Evolutionary conservation across 2,329 filamentous ascomycete genomes (phyloP), one percentile per base, ranked within the genome.

Genomic region (Aphanocladium album): DNA sequence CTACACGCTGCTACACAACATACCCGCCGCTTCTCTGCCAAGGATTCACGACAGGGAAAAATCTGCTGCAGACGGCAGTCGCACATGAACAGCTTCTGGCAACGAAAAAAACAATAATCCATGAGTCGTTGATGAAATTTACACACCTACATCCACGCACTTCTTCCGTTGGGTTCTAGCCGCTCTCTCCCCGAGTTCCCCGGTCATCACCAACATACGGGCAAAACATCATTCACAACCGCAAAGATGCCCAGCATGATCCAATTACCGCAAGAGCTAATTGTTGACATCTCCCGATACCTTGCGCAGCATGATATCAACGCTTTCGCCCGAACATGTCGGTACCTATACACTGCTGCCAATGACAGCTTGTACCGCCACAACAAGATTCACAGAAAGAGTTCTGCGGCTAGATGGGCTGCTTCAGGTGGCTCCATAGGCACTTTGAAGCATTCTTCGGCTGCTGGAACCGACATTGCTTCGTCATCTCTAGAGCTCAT

Each of bases 391-490:
- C 25, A 50, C 6, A 25, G 52, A 12, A 33, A 23, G 2, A 35
- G 59, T 16, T 60, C 59, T 9, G 59, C 59, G 14, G 45, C 52
- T 2, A 50, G 23, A 43, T 60, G 59, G 59, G 59, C 52, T 30
- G 52, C 59, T 23, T 43, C 37, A 33, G 33, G 11, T 16, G 59
- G 59, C 1, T 19, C 17, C 2, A 43, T 55, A 4, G 43, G 27
- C 6, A 56, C 59, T 21, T n/a, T 60, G n/a, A 41, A 56, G 16
- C 51, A 50, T 8, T 55, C 19, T 5, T 17, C 9, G 5, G 25
- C 52, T 11, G 35, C 35, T 6, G 59, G 59, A 3, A 19, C 12
- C 3, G 19, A 51, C 11, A 46, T 60, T 19, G 7, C 17, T 35
- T n/a, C 27, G 11, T 7, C 59, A 2, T 30, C 45, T 2, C 19